These are phyloP conservation scores for Xylaria grammica DNA, from an alignment of 495 filamentous ascomycete genomes.

Conservation along the genomic window DNA sequence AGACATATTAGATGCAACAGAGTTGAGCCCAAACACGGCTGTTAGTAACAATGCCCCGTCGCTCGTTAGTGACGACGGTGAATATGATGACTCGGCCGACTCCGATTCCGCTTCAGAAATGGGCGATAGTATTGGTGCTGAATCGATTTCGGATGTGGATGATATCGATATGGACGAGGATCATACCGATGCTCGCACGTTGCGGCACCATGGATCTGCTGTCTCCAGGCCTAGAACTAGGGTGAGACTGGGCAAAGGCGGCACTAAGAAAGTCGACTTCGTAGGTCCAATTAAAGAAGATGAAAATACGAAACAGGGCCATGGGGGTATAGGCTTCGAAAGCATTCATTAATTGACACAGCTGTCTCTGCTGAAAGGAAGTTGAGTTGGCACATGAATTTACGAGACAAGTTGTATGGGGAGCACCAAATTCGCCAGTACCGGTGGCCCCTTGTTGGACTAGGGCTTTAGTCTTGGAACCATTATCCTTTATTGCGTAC, in stretches of 20 bases:
- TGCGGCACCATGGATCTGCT: conserved; percentile 42
- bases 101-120: conserved; percentile 49
- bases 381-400: conserved; percentile 13
- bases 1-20: conserved; percentile 58
- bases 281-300: conserved; percentile 44
- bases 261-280: conserved; percentile 53
- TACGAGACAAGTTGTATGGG: conserved; percentile 14
- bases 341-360: conserved; percentile 12
- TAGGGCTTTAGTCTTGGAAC: conserved; percentile 26
- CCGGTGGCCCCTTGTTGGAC: conserved; percentile 25
- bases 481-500: conserved; percentile 26
- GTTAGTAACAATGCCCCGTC: conserved; percentile 83
- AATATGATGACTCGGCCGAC: conserved; percentile 66
- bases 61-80: conserved; percentile 84
- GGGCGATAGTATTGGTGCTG: conserved; percentile 46
- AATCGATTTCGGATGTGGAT: conserved; percentile 54
- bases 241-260: conserved; percentile 50
- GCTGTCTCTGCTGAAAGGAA: conserved; percentile 12
- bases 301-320: conserved; percentile 39
- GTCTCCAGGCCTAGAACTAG: conserved; percentile 34
- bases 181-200: conserved; percentile 38
- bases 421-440: conserved; percentile 6
- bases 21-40: conserved; percentile 79
- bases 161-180: conserved; percentile 56
- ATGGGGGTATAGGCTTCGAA: conserved; percentile 26